Conservation (phyloP, 495 filamentous ascomycete genomes). For the Penicillium longicatenatum region DNA sequence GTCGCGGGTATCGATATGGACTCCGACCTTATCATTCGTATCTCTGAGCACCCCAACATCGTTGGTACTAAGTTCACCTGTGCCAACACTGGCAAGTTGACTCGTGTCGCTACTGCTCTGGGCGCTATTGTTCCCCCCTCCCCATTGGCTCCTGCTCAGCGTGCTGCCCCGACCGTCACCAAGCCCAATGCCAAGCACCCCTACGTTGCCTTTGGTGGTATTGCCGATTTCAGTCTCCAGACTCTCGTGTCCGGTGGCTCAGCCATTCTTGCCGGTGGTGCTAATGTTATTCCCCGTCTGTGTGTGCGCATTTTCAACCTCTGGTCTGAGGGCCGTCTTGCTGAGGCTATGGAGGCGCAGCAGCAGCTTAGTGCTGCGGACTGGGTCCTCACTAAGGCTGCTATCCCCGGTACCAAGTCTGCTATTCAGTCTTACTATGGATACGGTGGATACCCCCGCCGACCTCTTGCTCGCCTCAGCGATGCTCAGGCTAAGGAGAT, state of each 20-base stretch:
- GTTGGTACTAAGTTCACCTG: slow-evolving; percentile 91
- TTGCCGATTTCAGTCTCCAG: slow-evolving; percentile 86
- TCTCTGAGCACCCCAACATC: slow-evolving; percentile 82
- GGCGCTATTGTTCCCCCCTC: slow-evolving; percentile 66
- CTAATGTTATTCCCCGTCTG: slow-evolving; percentile 81
- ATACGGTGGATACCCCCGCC: slow-evolving; percentile 77
- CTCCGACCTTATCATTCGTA: slow-evolving; percentile 79
- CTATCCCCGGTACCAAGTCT: slow-evolving; percentile 83
- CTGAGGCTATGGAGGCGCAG: slow-evolving; percentile 75
- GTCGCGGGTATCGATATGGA: slow-evolving; percentile 93
- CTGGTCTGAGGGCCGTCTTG: slow-evolving; percentile 68
- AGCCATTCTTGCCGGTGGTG: slow-evolving; percentile 84
- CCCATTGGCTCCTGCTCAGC: slow-evolving; percentile 36
- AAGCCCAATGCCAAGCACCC: slow-evolving; percentile 50
- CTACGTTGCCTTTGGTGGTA: slow-evolving; percentile 87
- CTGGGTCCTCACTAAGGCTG: slow-evolving; percentile 84
- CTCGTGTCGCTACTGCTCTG: slow-evolving; percentile 75
- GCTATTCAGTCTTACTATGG: slow-evolving; percentile 83
- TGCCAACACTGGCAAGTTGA: slow-evolving; percentile 86
- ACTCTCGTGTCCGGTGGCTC: slow-evolving; percentile 77
- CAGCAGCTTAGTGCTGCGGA: slow-evolving; percentile 72
- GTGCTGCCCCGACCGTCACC: slow-evolving; percentile 28
- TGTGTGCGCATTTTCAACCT: slow-evolving; percentile 83
- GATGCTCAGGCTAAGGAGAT: slow-evolving; percentile 55
- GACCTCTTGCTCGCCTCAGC: slow-evolving; percentile 67